Conservation (phyloP, 2,329 filamentous ascomycete genomes). For the Pestalotiopsis sp. region DNA sequence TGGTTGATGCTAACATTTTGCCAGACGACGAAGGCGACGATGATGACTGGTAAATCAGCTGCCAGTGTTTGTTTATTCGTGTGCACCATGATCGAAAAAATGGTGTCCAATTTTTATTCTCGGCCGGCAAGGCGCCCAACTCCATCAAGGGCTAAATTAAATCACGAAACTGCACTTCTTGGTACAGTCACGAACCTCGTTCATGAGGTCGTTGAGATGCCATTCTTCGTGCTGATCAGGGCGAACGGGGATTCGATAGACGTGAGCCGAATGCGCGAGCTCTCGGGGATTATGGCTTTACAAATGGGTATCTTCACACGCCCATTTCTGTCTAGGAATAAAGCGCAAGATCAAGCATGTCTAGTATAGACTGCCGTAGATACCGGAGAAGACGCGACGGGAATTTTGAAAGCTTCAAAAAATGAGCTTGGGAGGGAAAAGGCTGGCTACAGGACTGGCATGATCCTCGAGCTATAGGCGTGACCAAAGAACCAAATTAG, state of each 20-base stretch:
- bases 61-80: not conserved
- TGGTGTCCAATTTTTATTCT: not conserved
- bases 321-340: not conserved
- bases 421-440: not conserved
- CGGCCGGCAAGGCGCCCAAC: not conserved
- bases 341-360: not conserved
- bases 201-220: not conserved
- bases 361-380: not conserved
- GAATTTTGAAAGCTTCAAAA: not conserved
- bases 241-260: not conserved
- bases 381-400: not conserved
- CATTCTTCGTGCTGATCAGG: not conserved
- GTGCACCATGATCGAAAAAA: not conserved
- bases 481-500: not conserved
- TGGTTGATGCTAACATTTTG: slow-evolving; percentile 15
- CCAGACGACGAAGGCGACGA: slow-evolving; percentile 77
- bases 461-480: not conserved
- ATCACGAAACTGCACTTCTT: too few relatives aligned
- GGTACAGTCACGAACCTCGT: too few relatives aligned
- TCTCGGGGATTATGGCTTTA: not conserved
- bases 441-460: not conserved
- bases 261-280: not conserved
- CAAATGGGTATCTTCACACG: not conserved
- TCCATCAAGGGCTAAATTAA: too few relatives aligned
- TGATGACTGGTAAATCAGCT: slow-evolving; percentile 66